Evolutionary conservation across 2,329 filamentous ascomycete genomes (phyloP).

Genomic region (Chrysosporium keratinophilum): DNA sequence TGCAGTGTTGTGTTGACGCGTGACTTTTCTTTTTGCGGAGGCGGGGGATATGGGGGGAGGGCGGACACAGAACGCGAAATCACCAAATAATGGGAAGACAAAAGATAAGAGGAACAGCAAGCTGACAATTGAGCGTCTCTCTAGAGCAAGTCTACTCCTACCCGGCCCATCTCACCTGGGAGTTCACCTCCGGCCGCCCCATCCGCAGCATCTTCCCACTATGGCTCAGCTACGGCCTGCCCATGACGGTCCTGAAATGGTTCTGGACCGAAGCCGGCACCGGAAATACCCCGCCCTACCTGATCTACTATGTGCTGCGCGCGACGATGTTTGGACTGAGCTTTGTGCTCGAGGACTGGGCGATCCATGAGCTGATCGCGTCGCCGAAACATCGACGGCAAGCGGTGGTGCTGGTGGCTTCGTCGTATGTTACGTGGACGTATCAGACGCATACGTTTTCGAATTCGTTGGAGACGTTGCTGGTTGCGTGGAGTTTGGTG

Average conservation of each 20-base stretch:
- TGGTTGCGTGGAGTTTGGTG: conserved; percentile 87
- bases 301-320: conserved; percentile 81
- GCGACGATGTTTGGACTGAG: conserved; percentile 88
- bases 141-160: conserved; percentile 90
- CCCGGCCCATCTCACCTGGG: conserved; percentile 83
- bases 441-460: conserved; percentile 98
- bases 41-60: no score
- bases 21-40: no score
- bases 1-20: no score
- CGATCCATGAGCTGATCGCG: conserved; percentile 78
- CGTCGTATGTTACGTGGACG: conserved; percentile 97
- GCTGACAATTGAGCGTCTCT: not conserved
- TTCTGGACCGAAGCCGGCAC: conserved; percentile 76
- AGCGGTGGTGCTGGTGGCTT: conserved; percentile 76
- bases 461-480: conserved; percentile 88
- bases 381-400: conserved; percentile 60
- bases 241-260: conserved; percentile 87
- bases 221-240: conserved; percentile 89
- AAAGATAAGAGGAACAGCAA: no score
- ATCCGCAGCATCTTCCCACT: conserved; percentile 94
- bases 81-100: no score
- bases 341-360: conserved; percentile 97
- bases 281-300: conserved; percentile 64
- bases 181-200: conserved; percentile 78
- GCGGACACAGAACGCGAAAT: no score